Percentiles rank a stretch among this genome's conserved stretches.
These are phyloP conservation scores for Didymellaceae sp. DNA, from an alignment of 2,329 filamentous ascomycete genomes.

Conservation along the genomic window DNA sequence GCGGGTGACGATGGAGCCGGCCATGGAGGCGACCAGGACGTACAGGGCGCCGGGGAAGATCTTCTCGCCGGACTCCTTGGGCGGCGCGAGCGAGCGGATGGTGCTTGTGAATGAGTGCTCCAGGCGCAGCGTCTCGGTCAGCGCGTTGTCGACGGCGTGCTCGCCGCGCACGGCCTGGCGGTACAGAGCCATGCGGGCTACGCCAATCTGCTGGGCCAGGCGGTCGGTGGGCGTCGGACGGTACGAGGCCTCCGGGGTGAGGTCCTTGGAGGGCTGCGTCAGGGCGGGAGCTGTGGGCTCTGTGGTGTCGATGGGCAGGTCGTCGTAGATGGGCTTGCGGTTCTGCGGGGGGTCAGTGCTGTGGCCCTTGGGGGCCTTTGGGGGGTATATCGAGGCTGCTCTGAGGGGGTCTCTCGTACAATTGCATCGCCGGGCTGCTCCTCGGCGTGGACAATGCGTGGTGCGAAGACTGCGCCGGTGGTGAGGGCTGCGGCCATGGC, in stretches of 20 bases:
- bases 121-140: constrained; percentile 81
- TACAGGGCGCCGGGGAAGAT: constrained; percentile 90
- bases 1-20: constrained; percentile 86
- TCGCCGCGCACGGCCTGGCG: constrained; percentile 75
- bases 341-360: constrained; percentile 18
- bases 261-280: constrained; percentile 41
- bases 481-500: constrained; percentile 52
- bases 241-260: constrained; percentile 36
- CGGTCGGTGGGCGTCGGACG: constrained; percentile 85
- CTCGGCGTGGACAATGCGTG: constrained; percentile 58
- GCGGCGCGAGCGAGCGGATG: constrained; percentile 84
- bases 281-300: constrained; percentile 45
- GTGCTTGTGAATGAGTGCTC: constrained; percentile 92
- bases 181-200: constrained; percentile 81
- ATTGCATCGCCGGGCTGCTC: constrained; percentile 34
- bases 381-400: neutral
- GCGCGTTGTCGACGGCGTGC: constrained; percentile 79
- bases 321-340: constrained; percentile 79
- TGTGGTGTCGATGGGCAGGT: constrained; percentile 52
- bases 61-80: constrained; percentile 83
- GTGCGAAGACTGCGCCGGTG: constrained; percentile 56
- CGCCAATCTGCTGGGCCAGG: constrained; percentile 81
- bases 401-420: constrained; percentile 18
- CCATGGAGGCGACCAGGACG: constrained; percentile 92
- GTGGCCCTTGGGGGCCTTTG: neutral